A percentile compares a stretch with the other conserved stretches of the same genome.
These are phyloP conservation scores for Aspergillus alliaceus DNA, from an alignment of 2,329 filamentous ascomycete genomes.

Conservation along the genomic window DNA sequence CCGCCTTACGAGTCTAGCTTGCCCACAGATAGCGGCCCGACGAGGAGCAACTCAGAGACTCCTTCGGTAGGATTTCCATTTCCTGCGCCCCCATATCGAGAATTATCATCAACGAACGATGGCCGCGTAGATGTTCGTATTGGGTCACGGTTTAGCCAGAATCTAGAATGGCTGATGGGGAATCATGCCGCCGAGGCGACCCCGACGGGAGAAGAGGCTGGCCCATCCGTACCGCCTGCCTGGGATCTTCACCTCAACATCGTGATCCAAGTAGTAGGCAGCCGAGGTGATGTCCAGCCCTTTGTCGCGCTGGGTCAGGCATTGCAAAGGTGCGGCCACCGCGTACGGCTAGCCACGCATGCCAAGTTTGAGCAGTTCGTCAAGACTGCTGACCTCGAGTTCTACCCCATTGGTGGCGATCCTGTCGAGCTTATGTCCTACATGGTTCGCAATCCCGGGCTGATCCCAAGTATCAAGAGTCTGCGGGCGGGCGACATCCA, in stretches of 20 bases:
- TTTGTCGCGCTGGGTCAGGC: slow-evolving; percentile 57
- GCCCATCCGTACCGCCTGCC: background rate
- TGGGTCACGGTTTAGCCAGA: background rate
- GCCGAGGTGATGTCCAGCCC: no score
- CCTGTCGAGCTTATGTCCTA: slow-evolving; percentile 52
- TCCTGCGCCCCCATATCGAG: background rate
- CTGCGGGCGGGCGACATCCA: slow-evolving; percentile 34
- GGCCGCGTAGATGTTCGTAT: background rate
- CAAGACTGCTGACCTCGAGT: slow-evolving; percentile 47
- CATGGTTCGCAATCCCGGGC: slow-evolving; percentile 50
- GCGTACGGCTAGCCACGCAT: slow-evolving; percentile 59
- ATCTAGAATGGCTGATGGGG: background rate
- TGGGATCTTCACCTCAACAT: slow-evolving; percentile 42
- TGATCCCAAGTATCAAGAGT: slow-evolving; percentile 37
- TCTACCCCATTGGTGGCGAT: no score
- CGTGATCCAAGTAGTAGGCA: slow-evolving; percentile 59
- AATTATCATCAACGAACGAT: background rate
- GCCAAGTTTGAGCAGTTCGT: slow-evolving; percentile 55
- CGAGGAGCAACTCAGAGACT: background rate
- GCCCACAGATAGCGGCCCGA: background rate
- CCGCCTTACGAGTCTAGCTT: background rate
- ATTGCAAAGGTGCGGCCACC: slow-evolving; percentile 51
- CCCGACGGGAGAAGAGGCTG: background rate
- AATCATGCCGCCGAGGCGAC: background rate
- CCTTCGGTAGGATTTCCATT: background rate